phyloP scores from a whole-genome alignment of 2,329 filamentous ascomycete species.

The Magnaporthiopsis incrustans region DNA sequence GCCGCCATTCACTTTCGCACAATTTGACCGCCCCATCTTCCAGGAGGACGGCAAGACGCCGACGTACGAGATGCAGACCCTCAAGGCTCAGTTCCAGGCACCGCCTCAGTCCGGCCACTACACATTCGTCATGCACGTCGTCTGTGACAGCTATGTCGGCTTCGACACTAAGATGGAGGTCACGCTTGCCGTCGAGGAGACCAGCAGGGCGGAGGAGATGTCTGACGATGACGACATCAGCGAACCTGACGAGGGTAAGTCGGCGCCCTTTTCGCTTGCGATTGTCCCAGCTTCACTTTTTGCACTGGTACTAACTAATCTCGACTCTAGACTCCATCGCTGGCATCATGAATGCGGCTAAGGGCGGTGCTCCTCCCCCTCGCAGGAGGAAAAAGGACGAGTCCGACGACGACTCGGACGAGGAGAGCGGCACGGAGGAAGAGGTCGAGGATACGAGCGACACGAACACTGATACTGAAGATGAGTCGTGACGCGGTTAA shows the following conservation, averaged over 20 bases:
- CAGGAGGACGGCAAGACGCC: conserved; percentile 61
- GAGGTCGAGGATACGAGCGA: conserved; percentile 59
- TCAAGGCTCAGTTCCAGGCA: conserved; percentile 95
- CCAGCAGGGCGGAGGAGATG: conserved; percentile 73
- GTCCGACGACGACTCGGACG: conserved; percentile 56
- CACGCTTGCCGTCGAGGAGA: conserved; percentile 80
- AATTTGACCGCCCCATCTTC: conserved; percentile 85
- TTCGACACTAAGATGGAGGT: conserved; percentile 91
- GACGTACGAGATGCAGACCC: conserved; percentile 89
- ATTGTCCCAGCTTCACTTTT: neutral
- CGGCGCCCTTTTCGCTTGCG: neutral
- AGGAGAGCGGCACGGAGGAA: conserved; percentile 78
- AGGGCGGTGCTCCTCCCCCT: conserved; percentile 51
- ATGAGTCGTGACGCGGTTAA: conserved; percentile 29
- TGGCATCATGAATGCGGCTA: conserved; percentile 82
- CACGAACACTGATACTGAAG: conserved; percentile 62
- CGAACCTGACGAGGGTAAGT: conserved; percentile 93
- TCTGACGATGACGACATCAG: conserved; percentile 90
- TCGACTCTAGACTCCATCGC: conserved; percentile 66
- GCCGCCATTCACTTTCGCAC: conserved; percentile 88
- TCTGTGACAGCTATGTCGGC: conserved; percentile 92
- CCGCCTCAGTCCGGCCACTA: conserved; percentile 89
- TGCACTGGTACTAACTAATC: conserved; percentile 12
- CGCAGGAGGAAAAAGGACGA: conserved; percentile 40
- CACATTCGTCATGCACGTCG: conserved; percentile 86